Conservation (phyloP, 441 rosid genomes). For the Populus tomentosa region DNA sequence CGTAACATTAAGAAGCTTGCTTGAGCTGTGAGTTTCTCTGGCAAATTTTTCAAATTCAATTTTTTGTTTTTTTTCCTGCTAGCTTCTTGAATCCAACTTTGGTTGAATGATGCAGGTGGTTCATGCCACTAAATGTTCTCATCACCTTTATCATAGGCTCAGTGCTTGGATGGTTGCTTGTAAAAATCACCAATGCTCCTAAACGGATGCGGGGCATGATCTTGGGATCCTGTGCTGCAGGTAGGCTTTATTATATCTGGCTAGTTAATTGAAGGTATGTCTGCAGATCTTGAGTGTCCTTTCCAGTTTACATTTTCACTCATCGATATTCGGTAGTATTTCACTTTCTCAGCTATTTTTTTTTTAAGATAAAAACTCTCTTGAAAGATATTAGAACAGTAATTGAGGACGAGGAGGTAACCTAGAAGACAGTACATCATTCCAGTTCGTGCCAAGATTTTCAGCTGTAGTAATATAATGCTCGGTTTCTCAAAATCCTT, state of each 20-base stretch:
- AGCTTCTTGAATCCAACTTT: neutral
- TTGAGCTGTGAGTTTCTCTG: neutral
- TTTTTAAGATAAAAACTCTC: too few relatives aligned
- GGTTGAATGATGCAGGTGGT: neutral
- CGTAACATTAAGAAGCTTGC: constrained; percentile 24
- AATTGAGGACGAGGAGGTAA: too few relatives aligned
- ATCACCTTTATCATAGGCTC: constrained; percentile 36
- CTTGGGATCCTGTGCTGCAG: constrained; percentile 36
- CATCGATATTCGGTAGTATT: too few relatives aligned
- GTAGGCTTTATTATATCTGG: neutral
- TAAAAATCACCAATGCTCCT: constrained; percentile 29
- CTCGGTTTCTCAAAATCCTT: too few relatives aligned
- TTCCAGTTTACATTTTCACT: neutral
- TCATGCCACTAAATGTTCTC: constrained; percentile 41
- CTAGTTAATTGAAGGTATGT: neutral
- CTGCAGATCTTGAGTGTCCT: neutral
- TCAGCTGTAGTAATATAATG: too few relatives aligned
- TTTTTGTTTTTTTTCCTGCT: neutral
- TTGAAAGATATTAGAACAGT: too few relatives aligned
- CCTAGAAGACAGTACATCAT: too few relatives aligned
- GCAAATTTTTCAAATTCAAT: neutral
- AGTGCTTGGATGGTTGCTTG: constrained; percentile 33
- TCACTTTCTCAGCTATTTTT: too few relatives aligned
- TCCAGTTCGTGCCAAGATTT: too few relatives aligned
- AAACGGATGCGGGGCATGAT: constrained; percentile 32